Evolutionary conservation across 495 filamentous ascomycete species (phyloP), one percentile per base, ranked within the genome.

Genomic region (Neurospora tetraspora): DNA sequence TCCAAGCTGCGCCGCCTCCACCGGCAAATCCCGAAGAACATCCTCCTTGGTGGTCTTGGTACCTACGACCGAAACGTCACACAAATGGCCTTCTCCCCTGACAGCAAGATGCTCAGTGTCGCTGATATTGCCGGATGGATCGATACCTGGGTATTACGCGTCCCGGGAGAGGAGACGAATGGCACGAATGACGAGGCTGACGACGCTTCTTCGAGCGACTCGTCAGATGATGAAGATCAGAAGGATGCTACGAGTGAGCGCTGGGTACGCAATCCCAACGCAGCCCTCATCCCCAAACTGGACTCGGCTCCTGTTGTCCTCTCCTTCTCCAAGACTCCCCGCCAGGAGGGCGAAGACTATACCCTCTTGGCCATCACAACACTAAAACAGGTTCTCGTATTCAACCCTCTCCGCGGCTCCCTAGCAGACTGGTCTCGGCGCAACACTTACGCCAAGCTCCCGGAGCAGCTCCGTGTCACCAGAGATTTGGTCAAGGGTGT

Each of bases 41-140:
- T 87, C 9, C 83, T 86, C 8, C 85, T 91, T 59, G 92, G 92
- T 16, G 89, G 89, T 18, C 85, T 94, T 53, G 93, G 92, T n/a
- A 82, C 82, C 7, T 98, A 97, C 81, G 88, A 95, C 70, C 86
- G 91, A 75, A 89, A 88, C 34, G 89, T 98, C 47, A 91, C 86
- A 27, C 89, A 92, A 53, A 82, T 89, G 20, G 86, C 89, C 0
- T 98, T 98, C 80, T 96, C 94, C 10, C 83, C 89, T 7, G 91
- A 96, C 76, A 93, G 93, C 80, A 88, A 86, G 71, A 87, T 97
- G 70, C 79, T 98, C 18, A 92, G 90, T 9, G 88, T 89, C 16
- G 89, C 90, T 40, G 96, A 98, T 80, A 78, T 98, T 31, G 89
- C 90, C 69, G 96, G 96, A 37, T 91, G 90, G 79, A 86, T 99